phyloP scores from a whole-genome alignment of 331 rosid species.

The Rhamnella rubrinervis region DNA sequence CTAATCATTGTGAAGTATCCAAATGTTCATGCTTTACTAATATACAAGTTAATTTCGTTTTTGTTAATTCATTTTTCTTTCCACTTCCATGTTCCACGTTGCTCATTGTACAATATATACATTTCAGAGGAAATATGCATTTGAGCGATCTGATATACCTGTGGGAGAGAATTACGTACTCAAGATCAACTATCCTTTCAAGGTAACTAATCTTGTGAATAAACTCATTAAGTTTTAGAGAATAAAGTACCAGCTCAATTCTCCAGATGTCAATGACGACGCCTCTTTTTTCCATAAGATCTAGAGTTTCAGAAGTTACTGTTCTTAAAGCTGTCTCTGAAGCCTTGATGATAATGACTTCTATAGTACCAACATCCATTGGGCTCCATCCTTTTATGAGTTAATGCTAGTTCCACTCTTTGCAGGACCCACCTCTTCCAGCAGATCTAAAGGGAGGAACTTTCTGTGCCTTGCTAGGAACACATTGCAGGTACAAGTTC shows the following conservation, averaged over 20 bases:
- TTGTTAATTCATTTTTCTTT: background rate
- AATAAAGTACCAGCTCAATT: slow-evolving; percentile 16
- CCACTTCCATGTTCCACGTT: background rate
- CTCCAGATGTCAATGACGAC: background rate
- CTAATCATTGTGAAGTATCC: slow-evolving; percentile 13
- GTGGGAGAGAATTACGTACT: slow-evolving; percentile 81
- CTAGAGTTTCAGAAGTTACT: slow-evolving; percentile 1
- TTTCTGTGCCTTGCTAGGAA: slow-evolving; percentile 69
- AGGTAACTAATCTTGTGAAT: slow-evolving; percentile 47
- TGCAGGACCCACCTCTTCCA: slow-evolving; percentile 77
- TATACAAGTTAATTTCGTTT: slow-evolving; percentile 14
- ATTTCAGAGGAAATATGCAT: slow-evolving; percentile 82
- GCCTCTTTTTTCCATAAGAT: slow-evolving; percentile 2
- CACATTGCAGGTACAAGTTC: slow-evolving; percentile 65
- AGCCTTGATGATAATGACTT: background rate
- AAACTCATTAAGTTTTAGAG: slow-evolving; percentile 7
- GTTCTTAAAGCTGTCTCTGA: slow-evolving; percentile 10
- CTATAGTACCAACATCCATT: background rate
- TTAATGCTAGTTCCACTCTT: slow-evolving; percentile 18
- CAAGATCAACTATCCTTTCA: slow-evolving; percentile 85
- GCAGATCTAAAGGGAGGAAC: slow-evolving; percentile 70
- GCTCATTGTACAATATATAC: slow-evolving; percentile 13
- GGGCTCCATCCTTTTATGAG: slow-evolving; percentile 8
- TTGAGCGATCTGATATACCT: slow-evolving; percentile 79
- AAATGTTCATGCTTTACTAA: slow-evolving; percentile 2